Evolutionary conservation across 2,329 filamentous ascomycete genomes (phyloP).

Genomic region (Colletotrichum chlorophyti): DNA sequence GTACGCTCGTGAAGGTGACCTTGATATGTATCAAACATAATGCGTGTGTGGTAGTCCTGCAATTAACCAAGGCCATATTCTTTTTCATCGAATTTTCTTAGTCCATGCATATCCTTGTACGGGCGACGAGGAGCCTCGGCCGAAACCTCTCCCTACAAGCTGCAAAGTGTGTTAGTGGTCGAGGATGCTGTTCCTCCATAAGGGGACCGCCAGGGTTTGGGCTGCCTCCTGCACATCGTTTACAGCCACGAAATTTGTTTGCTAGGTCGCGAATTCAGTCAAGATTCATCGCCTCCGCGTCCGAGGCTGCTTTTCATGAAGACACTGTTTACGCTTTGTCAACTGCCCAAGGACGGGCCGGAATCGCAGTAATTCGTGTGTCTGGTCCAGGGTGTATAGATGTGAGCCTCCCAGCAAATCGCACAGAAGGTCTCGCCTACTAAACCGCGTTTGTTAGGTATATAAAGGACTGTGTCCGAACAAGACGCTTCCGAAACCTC

Average conservation of each 20-base stretch:
- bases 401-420: constrained; percentile 50
- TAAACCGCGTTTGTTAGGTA: constrained; percentile 43
- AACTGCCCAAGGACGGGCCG: constrained; percentile 82
- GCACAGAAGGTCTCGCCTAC: not conserved
- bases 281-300: not conserved
- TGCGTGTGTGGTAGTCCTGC: not conserved
- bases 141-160: not conserved
- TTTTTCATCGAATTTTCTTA: not conserved
- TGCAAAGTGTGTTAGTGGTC: constrained; percentile 21
- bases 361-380: constrained; percentile 88
- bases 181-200: not conserved
- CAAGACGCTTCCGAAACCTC: constrained; percentile 51
- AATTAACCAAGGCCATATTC: not conserved
- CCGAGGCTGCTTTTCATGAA: constrained; percentile 30
- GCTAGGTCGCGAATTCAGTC: not conserved
- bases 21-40: not conserved
- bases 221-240: not conserved
- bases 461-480: constrained; percentile 58
- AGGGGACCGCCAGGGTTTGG: not conserved
- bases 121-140: constrained; percentile 13
- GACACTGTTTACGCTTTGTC: constrained; percentile 93
- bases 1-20: not conserved
- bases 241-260: not conserved
- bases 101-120: constrained; percentile 7
- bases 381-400: constrained; percentile 79